These are phyloP conservation scores for Globisporangium splendens DNA, from an alignment of 352 stramenopile genomes.

Conservation along the genomic window DNA sequence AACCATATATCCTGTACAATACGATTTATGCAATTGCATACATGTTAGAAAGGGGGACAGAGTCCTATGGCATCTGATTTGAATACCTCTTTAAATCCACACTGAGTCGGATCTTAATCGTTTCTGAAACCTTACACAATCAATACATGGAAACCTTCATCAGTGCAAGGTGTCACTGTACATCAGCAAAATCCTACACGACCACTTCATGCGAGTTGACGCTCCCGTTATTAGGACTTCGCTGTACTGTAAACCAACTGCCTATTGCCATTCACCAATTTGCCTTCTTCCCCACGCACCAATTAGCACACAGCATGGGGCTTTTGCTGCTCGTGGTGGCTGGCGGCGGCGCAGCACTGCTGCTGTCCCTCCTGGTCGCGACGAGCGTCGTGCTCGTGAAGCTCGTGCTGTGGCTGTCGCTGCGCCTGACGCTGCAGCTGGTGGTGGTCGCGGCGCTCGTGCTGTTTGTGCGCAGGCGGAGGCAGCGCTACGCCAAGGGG, in stretches of 20 bases:
- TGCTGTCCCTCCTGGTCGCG: slow-evolving; percentile 20
- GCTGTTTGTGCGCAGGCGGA: slow-evolving; percentile 22
- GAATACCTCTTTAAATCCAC: no score
- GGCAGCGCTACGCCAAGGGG: slow-evolving; percentile 27
- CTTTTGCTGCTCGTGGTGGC: slow-evolving; percentile 19
- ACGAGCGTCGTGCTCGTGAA: slow-evolving; percentile 22
- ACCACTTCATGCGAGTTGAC: no score
- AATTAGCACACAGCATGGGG: slow-evolving; percentile 15
- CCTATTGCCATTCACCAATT: neutral
- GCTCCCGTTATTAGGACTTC: no score
- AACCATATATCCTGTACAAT: neutral
- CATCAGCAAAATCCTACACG: no score
- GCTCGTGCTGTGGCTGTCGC: slow-evolving; percentile 26
- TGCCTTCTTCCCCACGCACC: neutral
- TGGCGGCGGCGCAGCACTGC: slow-evolving; percentile 11
- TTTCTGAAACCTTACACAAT: no score
- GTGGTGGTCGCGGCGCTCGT: slow-evolving; percentile 9
- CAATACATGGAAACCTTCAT: no score
- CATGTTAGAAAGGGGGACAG: no score
- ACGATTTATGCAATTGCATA: no score
- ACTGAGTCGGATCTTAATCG: no score
- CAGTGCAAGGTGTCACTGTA: no score
- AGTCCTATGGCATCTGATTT: no score
- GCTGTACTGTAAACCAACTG: neutral
- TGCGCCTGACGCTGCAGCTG: slow-evolving; percentile 21